Conservation (phyloP, 2,329 filamentous ascomycete species). For the Calonectria pseudoturangicola region DNA sequence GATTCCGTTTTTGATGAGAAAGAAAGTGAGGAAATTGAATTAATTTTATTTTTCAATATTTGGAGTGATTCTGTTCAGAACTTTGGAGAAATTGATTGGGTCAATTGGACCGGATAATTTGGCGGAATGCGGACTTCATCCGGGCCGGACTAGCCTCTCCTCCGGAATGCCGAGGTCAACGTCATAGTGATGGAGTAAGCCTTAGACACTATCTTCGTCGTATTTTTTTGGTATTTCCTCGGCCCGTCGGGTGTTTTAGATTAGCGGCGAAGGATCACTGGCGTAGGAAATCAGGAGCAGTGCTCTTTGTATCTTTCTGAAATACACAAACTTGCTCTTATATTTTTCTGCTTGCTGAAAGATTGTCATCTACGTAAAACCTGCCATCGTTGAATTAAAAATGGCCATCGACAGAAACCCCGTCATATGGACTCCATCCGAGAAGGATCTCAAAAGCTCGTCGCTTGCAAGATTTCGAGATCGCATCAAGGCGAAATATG, state of each 20-base stretch:
- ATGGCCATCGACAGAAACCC: slow-evolving; percentile 8
- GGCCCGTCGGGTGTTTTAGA: not conserved
- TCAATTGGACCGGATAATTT: not conserved
- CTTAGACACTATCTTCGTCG: too few relatives aligned
- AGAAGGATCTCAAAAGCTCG: not conserved
- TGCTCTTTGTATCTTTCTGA: not conserved
- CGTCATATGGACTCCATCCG: slow-evolving; percentile 5
- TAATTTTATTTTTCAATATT: not conserved
- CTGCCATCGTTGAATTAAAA: not conserved
- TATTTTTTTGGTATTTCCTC: too few relatives aligned
- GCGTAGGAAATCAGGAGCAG: not conserved
- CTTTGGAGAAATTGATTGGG: not conserved
- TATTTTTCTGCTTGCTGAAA: not conserved
- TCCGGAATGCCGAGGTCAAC: not conserved
- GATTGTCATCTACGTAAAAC: not conserved
- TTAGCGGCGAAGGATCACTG: not conserved
- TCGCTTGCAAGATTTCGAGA: not conserved
- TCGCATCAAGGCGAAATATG: slow-evolving; percentile 1
- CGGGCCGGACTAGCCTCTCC: not conserved
- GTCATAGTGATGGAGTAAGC: not conserved
- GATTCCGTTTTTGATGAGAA: too few relatives aligned
- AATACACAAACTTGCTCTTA: not conserved
- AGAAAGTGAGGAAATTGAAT: too few relatives aligned
- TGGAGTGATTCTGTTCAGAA: not conserved
- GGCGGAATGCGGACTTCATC: not conserved